These are phyloP conservation scores for Salix exigua DNA, from an alignment of 345 rosid species.

Conservation along the genomic window DNA sequence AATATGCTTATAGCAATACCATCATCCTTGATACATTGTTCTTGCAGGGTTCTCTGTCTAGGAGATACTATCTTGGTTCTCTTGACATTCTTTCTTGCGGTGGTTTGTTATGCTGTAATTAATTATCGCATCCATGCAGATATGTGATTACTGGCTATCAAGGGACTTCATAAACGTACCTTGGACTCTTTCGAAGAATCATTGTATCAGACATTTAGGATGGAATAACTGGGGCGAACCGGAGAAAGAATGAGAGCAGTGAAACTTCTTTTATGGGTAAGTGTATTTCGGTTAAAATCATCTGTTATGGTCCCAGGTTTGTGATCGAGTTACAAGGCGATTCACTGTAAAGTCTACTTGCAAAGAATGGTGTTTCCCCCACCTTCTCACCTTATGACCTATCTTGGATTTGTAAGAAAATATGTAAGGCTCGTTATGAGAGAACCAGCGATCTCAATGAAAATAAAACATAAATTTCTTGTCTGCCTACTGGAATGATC, in stretches of 20 bases:
- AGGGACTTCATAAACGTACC: conserved; percentile 50
- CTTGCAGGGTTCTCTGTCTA: background rate
- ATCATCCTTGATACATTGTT: background rate
- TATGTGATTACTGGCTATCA: conserved; percentile 92
- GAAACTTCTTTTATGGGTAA: conserved; percentile 82
- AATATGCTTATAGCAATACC: background rate
- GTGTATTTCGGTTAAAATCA: conserved; percentile 36
- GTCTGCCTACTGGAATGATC: too few relatives aligned
- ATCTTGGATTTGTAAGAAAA: too few relatives aligned
- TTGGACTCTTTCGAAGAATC: conserved; percentile 90
- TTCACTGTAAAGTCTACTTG: too few relatives aligned
- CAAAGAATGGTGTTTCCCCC: too few relatives aligned
- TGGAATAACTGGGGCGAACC: conserved; percentile 92
- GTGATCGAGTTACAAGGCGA: too few relatives aligned
- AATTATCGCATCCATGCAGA: conserved; percentile 35
- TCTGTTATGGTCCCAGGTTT: too few relatives aligned
- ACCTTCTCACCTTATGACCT: too few relatives aligned
- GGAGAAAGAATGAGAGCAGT: conserved; percentile 75
- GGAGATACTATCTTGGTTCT: background rate
- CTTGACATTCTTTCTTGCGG: background rate
- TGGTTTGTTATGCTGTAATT: background rate
- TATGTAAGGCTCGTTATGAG: too few relatives aligned
- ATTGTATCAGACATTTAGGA: conserved; percentile 58
- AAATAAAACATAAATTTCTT: too few relatives aligned
- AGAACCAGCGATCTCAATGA: too few relatives aligned